These are phyloP conservation scores for Penicillium sp. DNA, from an alignment of 2,329 filamentous ascomycete genomes.

Conservation along the genomic window DNA sequence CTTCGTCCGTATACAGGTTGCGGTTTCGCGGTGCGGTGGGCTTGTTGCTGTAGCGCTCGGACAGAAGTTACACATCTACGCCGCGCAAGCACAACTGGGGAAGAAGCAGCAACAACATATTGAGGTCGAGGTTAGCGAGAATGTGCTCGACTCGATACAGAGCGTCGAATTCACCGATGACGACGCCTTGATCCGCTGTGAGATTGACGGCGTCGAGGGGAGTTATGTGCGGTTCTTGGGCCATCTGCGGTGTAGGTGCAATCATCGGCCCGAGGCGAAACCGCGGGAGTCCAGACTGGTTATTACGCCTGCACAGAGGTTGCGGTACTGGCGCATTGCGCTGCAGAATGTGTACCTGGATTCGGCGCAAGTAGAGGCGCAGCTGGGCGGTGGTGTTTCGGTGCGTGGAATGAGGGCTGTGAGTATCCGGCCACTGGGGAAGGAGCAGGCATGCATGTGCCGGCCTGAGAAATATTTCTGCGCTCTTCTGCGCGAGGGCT, in stretches of 20 bases:
- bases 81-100: not conserved
- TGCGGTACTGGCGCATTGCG: not conserved
- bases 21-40: not conserved
- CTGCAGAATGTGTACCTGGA: not conserved
- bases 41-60: slow-evolving; percentile 2
- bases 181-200: not conserved
- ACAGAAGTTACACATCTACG: not conserved
- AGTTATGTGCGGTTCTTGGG: not conserved
- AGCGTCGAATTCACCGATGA: not conserved
- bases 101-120: not conserved
- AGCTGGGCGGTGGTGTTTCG: not conserved
- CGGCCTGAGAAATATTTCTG: not conserved
- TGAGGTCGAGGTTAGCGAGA: not conserved
- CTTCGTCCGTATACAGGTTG: slow-evolving; percentile 1
- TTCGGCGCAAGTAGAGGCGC: not conserved
- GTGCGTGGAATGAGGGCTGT: not conserved
- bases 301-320: not conserved
- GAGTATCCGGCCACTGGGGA: no score
- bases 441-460: not conserved
- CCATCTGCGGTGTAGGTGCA: not conserved
- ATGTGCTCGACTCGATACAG: not conserved
- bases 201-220: slow-evolving; percentile 1
- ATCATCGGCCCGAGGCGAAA: not conserved
- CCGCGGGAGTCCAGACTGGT: no score
- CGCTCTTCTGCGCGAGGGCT: not conserved